Evolutionary conservation across 176 grass and related monocot genomes (phyloP), one percentile per base, ranked within the genome.

Genomic region (Aegilops sharonensis): DNA sequence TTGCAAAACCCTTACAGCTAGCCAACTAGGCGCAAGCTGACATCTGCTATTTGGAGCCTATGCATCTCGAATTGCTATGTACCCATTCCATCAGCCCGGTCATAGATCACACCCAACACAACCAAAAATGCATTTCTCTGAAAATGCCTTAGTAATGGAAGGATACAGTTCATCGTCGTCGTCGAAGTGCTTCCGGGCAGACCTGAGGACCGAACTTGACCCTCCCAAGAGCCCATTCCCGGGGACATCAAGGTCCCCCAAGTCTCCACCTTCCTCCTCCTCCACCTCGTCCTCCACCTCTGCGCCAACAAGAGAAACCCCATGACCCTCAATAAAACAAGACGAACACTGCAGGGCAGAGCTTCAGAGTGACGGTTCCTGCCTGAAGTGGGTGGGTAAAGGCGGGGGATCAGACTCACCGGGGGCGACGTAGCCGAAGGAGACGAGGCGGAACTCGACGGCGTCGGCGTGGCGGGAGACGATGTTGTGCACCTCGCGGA

Each of bases 131-230:
- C 6, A 20, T 20, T 69, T 32, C 35, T 63, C 17, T 11, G 20
- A 57, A 64, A 83, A 24, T 47, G 29, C 3, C 3, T 5, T 37
- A 2, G 1, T 42, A 72, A 31, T 29, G 69, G 79, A 93, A 93
- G 95, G 95, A 98, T 98, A 98, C 95, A 95, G 78, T 0, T 36
- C 62, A 45, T 95, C 91, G 5, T 89, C 84, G 5, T 87, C 88
- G 3, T 90, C 27, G 0, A 92, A 29, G 30, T 20, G 68, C 17
- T 79, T 81, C 73, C 67, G 87, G 32, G 64, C 74, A 4, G 88
- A 91, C 68, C 70, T 92, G 7, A 81, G 69, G 64, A 83, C 87
- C 18, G 91, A 91, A 29, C 78, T 88, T 11, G 82, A 88, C 27
- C 83, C 92, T 66, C 76, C 68, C 2, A 74, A 14, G 72, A 25